phyloP scores from a whole-genome alignment of 345 rosid genomes.

The Murraya koenigii region DNA sequence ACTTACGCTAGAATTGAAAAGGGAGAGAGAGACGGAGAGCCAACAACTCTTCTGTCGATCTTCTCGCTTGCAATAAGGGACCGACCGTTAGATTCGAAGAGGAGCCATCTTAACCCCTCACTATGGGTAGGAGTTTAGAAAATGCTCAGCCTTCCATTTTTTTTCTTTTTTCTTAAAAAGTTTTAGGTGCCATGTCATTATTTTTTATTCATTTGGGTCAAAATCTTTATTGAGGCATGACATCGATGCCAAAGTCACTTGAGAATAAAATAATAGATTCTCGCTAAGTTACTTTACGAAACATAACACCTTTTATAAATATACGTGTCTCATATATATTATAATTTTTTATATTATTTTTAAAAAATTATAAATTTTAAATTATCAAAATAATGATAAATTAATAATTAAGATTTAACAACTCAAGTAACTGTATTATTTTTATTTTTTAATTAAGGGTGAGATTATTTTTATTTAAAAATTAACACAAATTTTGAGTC shows the following conservation, averaged over 20 bases:
- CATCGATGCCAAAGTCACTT: not conserved
- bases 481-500: too few species aligned
- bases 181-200: not conserved
- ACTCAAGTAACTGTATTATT: not conserved
- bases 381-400: too few species aligned
- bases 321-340: too few species aligned
- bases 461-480: not conserved
- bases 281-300: too few species aligned
- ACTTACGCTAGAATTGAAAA: too few species aligned
- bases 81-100: slow-evolving; percentile 46
- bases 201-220: not conserved
- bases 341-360: too few species aligned
- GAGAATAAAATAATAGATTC: not conserved
- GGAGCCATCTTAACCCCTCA: slow-evolving; percentile 27
- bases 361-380: too few species aligned
- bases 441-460: not conserved
- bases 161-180: not conserved
- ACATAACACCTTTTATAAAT: too few species aligned
- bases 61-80: slow-evolving; percentile 35
- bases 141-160: slow-evolving; percentile 36
- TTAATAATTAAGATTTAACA: not conserved
- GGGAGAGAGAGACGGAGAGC: not conserved
- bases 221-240: not conserved
- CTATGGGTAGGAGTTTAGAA: slow-evolving; percentile 30
- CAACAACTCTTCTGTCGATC: slow-evolving; percentile 27